Evolutionary conservation across 2,329 filamentous ascomycete species (phyloP), one percentile per base, ranked within the genome.

Genomic region (Sporothrix humicola): DNA sequence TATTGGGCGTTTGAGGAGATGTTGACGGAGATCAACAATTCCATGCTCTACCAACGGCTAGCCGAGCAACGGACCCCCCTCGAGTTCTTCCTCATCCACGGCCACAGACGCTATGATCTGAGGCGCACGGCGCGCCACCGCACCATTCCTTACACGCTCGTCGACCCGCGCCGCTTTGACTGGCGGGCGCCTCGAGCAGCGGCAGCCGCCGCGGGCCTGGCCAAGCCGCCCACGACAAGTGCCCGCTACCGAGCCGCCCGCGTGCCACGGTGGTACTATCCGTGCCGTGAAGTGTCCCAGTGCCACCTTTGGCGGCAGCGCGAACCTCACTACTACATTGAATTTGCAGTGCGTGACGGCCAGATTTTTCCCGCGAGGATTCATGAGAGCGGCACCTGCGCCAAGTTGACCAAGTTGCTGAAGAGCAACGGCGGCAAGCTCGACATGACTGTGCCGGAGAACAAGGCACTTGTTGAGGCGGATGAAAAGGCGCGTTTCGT

Each of bases 1-100:
- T 77, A 76, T 50, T 52, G 56, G 13, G 65, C 54, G 1, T 75
- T 77, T 72, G 74, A 77, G 31, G 12, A 23, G 1, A 74, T 75
- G 74, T 46, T 76, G 23, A 26, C 23, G 23, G 23, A 3, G 23
- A 26, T 26, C 23, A 26, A 26, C 23, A 26, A 26, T 26, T 3
- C 3, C 23, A 26, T 26, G 23, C n/a, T n/a, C n/a, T n/a, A n/a
- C n/a, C n/a, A n/a, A n/a, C n/a, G n/a, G n/a, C n/a, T n/a, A n/a
- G n/a, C n/a, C n/a, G n/a, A n/a, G 23, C 3, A 2, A 7, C 17
- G 46, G 46, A 15, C 12, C 46, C 26, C 6, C 17, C 58, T 37
- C 26, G 8, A 37, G 3, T 15, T 44, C 17, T 65, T 20, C 10
- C 20, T 23, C 37, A 10, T 46, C 7, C 17, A 10, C 42, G 42